phyloP scores from a whole-genome alignment of 768 basidiomycete genomes.

The Boletus rubropictus region DNA sequence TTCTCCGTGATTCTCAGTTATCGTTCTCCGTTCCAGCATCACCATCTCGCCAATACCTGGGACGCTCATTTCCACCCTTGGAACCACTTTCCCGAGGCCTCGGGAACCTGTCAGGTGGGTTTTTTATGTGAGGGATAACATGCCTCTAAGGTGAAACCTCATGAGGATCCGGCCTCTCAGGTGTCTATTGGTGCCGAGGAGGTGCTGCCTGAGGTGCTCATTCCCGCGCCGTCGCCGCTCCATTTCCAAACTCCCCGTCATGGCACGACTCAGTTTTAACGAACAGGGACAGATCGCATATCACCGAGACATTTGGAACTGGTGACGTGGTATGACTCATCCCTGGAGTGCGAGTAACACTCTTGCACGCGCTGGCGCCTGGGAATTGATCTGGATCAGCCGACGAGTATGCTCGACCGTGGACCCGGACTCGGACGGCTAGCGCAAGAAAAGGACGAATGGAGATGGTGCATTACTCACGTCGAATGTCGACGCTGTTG shows the following conservation, averaged over 20 bases:
- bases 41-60: constrained; percentile 50
- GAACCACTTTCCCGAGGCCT: too few relatives aligned
- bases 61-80: constrained; percentile 49
- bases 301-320: constrained; percentile 78
- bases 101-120: too few relatives aligned
- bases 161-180: too few relatives aligned
- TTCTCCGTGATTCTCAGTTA: constrained; percentile 27
- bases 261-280: constrained; percentile 72
- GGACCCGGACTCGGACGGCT: not conserved
- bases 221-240: constrained; percentile 61
- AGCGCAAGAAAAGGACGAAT: not conserved
- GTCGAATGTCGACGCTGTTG: not conserved
- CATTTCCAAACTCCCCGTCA: constrained; percentile 66
- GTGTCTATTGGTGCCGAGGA: too few relatives aligned
- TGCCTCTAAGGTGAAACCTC: too few relatives aligned
- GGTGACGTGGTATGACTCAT: constrained; percentile 70
- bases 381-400: constrained; percentile 43
- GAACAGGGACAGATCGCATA: constrained; percentile 75
- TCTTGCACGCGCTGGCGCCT: constrained; percentile 56
- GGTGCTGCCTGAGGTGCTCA: constrained; percentile 55
- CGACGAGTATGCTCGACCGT: constrained; percentile 11
- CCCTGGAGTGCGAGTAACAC: constrained; percentile 59
- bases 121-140: too few relatives aligned
- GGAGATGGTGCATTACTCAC: constrained; percentile 13
- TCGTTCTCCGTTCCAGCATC: constrained; percentile 29